These are phyloP conservation scores for Pichia sp. DNA, from an alignment of 1,139 yeast species.

Conservation along the genomic window DNA sequence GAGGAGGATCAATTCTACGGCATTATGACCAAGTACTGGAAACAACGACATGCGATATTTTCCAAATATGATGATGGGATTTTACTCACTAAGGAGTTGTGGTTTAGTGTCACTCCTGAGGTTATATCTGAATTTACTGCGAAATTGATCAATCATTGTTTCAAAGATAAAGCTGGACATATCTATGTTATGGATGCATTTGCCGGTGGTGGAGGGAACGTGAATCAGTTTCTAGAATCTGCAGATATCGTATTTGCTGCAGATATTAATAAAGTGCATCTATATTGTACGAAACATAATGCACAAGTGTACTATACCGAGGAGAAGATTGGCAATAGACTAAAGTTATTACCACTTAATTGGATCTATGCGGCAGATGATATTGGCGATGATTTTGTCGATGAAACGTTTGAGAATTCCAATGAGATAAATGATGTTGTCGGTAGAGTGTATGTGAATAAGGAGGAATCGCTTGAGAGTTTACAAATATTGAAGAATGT, in stretches of 20 bases:
- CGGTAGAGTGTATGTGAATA: slow-evolving; percentile 18
- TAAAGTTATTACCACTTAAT: slow-evolving; percentile 46
- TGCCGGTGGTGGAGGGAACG: slow-evolving; percentile 96
- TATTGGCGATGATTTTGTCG: slow-evolving; percentile 1
- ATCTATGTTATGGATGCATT: slow-evolving; percentile 55
- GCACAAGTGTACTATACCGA: slow-evolving; percentile 48
- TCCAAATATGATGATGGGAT: slow-evolving; percentile 62
- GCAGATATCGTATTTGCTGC: slow-evolving; percentile 58
- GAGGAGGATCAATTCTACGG: slow-evolving; percentile 14
- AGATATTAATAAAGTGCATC: slow-evolving; percentile 55
- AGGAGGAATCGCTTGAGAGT: slow-evolving; percentile 16
- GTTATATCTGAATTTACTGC: slow-evolving; percentile 60
- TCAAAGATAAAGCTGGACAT: slow-evolving; percentile 30
- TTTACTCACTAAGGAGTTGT: slow-evolving; percentile 63
- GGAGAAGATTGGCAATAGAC: slow-evolving; percentile 32
- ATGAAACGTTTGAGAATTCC: slow-evolving; percentile 16
- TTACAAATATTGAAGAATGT: slow-evolving; percentile 14
- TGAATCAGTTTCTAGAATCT: slow-evolving; percentile 67
- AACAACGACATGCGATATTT: slow-evolving; percentile 51
- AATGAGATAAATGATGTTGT: slow-evolving; percentile 2
- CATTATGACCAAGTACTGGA: slow-evolving; percentile 49
- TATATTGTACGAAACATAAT: slow-evolving; percentile 64
- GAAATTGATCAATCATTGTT: slow-evolving; percentile 38
- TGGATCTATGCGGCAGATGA: slow-evolving; percentile 37
- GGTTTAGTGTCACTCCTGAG: slow-evolving; percentile 95